Percentiles rank a stretch among this genome's conserved stretches.
phyloP scores from a whole-genome alignment of 768 basidiomycete genomes.

The Trametes cingulata region DNA sequence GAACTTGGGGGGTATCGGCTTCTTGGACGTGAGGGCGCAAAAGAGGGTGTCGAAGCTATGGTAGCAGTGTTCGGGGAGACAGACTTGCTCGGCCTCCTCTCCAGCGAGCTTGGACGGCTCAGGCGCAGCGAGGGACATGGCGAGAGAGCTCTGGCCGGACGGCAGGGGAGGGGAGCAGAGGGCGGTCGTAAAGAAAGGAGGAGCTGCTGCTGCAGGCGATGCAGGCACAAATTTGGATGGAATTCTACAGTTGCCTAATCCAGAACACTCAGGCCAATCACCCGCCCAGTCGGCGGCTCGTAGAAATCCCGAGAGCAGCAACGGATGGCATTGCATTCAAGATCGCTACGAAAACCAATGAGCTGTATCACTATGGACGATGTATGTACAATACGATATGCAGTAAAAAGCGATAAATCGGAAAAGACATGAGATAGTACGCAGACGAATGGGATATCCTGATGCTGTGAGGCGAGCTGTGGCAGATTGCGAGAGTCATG shows the following conservation, averaged over 20 bases:
- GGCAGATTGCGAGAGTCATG: conserved; percentile 21
- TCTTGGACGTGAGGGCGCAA: conserved; percentile 64
- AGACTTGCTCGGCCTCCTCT: conserved; percentile 47
- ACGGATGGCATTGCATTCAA: conserved; percentile 16
- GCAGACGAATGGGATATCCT: conserved; percentile 14
- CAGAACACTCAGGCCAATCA: conserved; percentile 1
- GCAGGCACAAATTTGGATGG: background rate
- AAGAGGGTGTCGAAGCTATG: conserved; percentile 82
- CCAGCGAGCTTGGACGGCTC: conserved; percentile 45
- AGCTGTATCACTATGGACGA: conserved; percentile 23
- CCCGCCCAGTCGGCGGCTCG: background rate
- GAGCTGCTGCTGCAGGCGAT: background rate
- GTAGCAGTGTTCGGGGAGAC: conserved; percentile 75
- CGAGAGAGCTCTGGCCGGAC: conserved; percentile 13
- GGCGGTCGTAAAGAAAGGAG: background rate
- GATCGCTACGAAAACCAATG: conserved; percentile 17
- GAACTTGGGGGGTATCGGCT: conserved; percentile 63
- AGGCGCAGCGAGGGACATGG: conserved; percentile 40
- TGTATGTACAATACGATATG: conserved; percentile 29
- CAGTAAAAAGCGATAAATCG: conserved; percentile 25
- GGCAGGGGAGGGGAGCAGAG: conserved; percentile 12
- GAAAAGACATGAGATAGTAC: conserved; percentile 17
- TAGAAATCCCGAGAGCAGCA: conserved; percentile 1
- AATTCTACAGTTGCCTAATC: conserved; percentile 14
- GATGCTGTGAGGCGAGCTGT: conserved; percentile 6